Evolutionary conservation across 177 flowering plant genomes (phyloP), one percentile per base, ranked within the genome.

Genomic region (Tripterygium wilfordii): DNA sequence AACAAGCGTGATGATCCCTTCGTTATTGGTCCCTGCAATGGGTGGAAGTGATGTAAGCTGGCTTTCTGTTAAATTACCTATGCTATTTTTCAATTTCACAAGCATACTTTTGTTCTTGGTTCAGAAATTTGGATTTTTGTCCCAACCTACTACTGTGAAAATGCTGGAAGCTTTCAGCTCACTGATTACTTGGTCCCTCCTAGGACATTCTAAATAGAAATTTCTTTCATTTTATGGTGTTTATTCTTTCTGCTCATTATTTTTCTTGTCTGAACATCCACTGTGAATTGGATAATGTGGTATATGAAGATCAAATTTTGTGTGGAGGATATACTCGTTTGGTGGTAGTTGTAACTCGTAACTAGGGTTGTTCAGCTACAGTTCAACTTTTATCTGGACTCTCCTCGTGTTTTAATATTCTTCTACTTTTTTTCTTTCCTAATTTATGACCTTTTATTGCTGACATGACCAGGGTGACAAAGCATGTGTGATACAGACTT

Each of bases 1-100:
- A 17, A 82, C 95, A 31, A 84, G 80, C 61, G 97, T 87, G 8
- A 87, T 94, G 92, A 87, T 94, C 50, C 97, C 99, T 13, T 48
- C 96, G 0, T 4, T 71, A 17, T 79, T 94, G 5, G 99, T 94
- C 16, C 96, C 88, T 1, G 30, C 66, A 42, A 94, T 94, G 99
- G 99, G 99, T 35, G 97, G 99, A 60, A 62, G 62, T 36, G 67
- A 79, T 67, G 99, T 92, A 77, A 80, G 99, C 51, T 51, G 19
- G 19, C 26, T 48, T n/a, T 45, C 33, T 45, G 1, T 27, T 35
- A 35, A 36, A 22, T 20, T 46, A 8, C 19, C 24, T 12, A 20
- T 12, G 22, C 17, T 36, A 36, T 17, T 23, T 44, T 30, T 19
- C n/a, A 9, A 8, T 39, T 10, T 16, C 23, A 4, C 6, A n/a